phyloP scores from a whole-genome alignment of 2,329 filamentous ascomycete species.

The Xylaria sp. region DNA sequence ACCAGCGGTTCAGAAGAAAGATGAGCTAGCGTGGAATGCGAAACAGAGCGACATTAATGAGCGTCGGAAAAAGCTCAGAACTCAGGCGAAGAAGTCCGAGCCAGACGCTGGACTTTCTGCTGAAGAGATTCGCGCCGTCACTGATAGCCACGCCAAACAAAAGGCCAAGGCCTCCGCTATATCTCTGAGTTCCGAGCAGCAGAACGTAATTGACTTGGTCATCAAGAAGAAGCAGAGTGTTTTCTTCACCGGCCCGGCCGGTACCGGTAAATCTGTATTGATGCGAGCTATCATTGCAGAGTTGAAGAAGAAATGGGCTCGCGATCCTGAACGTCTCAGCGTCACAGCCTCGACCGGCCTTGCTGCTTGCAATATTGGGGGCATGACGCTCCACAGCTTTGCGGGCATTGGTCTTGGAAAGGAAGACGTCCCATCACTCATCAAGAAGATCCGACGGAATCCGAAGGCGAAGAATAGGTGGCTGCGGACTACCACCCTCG shows the following conservation, averaged over 20 bases:
- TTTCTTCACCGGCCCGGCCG: slow-evolving; percentile 96
- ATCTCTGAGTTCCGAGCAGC: slow-evolving; percentile 83
- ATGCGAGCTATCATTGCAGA: slow-evolving; percentile 85
- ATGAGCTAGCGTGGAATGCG: slow-evolving; percentile 66
- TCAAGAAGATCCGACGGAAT: slow-evolving; percentile 90
- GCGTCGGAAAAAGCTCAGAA: slow-evolving; percentile 74
- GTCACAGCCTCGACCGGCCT: slow-evolving; percentile 95
- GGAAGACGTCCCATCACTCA: slow-evolving; percentile 75
- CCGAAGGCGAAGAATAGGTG: slow-evolving; percentile 86
- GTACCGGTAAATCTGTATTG: slow-evolving; percentile 94
- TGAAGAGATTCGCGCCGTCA: slow-evolving; percentile 51
- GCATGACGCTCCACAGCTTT: slow-evolving; percentile 94
- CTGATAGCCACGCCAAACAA: slow-evolving; percentile 34
- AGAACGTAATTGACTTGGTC: slow-evolving; percentile 80
- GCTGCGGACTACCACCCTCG: slow-evolving; percentile 82
- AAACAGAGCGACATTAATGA: slow-evolving; percentile 76
- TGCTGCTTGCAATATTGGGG: slow-evolving; percentile 94
- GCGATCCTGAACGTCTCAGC: slow-evolving; percentile 82
- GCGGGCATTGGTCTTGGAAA: slow-evolving; percentile 94
- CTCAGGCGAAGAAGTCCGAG: slow-evolving; percentile 54
- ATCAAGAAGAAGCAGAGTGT: slow-evolving; percentile 81
- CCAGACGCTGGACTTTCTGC: slow-evolving; percentile 45
- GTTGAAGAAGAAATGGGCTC: slow-evolving; percentile 73
- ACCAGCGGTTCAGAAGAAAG: slow-evolving; percentile 40
- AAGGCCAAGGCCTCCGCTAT: slow-evolving; percentile 55